Evolutionary conservation across 2,329 filamentous ascomycete species (phyloP).

Genomic region (Chaetomium strumarium): DNA sequence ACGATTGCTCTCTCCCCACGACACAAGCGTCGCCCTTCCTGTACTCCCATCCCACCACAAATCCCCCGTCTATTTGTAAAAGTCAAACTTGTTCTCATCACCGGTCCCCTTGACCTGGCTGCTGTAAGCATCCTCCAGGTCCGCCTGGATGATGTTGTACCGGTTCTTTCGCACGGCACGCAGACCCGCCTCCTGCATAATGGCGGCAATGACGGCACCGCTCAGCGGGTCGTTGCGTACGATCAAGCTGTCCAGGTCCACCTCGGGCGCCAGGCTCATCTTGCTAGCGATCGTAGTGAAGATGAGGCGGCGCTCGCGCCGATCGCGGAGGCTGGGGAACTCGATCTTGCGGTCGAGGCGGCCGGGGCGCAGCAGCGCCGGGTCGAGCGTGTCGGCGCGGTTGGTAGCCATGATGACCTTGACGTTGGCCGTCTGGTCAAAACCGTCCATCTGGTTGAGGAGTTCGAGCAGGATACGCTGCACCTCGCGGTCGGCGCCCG

Average conservation of each 20-base stretch:
- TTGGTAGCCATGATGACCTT: slow-evolving; percentile 99
- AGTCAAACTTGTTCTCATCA: slow-evolving; percentile 75
- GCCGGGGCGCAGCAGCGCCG: slow-evolving; percentile 86
- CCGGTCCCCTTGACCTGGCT: slow-evolving; percentile 82
- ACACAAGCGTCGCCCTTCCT: background rate
- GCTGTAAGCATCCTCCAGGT: slow-evolving; percentile 95
- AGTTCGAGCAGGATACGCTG: slow-evolving; percentile 97
- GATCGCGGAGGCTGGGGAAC: slow-evolving; percentile 90
- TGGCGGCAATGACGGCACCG: slow-evolving; percentile 92
- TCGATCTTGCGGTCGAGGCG: slow-evolving; percentile 98
- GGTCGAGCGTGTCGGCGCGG: slow-evolving; percentile 93
- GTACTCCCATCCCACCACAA: background rate
- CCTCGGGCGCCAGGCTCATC: slow-evolving; percentile 96
- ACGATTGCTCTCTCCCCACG: background rate
- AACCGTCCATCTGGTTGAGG: slow-evolving; percentile 99
- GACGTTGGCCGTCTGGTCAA: slow-evolving; percentile 97
- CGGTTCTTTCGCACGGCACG: slow-evolving; percentile 93
- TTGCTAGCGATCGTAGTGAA: slow-evolving; percentile 95
- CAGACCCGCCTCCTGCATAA: slow-evolving; percentile 98
- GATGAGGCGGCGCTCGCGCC: slow-evolving; percentile 90
- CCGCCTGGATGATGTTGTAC: slow-evolving; percentile 97
- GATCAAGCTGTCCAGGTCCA: slow-evolving; percentile 92
- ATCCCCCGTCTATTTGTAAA: slow-evolving; percentile 63
- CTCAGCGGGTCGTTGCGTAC: slow-evolving; percentile 93
- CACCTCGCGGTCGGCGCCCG: slow-evolving; percentile 93